These are phyloP conservation scores for Lecanicillium sp. DNA, from an alignment of 2,329 filamentous ascomycete species.

Conservation along the genomic window DNA sequence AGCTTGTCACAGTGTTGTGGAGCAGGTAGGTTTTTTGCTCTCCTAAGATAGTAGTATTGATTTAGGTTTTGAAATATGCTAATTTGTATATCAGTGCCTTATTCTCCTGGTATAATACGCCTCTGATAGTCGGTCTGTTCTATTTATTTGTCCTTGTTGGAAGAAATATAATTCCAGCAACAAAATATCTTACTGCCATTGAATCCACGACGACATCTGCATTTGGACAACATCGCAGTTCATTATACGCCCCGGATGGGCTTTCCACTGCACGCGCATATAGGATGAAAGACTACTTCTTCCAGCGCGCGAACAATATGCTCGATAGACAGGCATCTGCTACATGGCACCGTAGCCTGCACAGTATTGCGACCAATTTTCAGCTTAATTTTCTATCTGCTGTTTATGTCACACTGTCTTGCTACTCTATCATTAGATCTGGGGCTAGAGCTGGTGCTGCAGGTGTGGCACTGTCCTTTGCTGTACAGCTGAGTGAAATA, in stretches of 20 bases:
- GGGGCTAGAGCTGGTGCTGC: conserved; percentile 55
- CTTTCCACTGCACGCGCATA: conserved; percentile 64
- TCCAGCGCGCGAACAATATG: conserved; percentile 36
- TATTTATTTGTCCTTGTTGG: conserved; percentile 45
- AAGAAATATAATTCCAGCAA: conserved; percentile 50
- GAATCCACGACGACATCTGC: conserved; percentile 63
- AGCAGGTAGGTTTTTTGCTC: neutral
- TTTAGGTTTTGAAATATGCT: neutral
- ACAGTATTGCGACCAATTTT: conserved; percentile 63
- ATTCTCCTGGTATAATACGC: conserved; percentile 55
- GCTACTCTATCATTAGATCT: conserved; percentile 48
- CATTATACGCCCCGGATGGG: conserved; percentile 47
- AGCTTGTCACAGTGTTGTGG: neutral
- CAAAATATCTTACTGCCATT: conserved; percentile 60
- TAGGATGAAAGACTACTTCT: conserved; percentile 51
- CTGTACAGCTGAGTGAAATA: conserved; percentile 50
- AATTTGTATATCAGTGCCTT: conserved; percentile 19
- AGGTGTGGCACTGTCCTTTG: conserved; percentile 61
- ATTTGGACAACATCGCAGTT: conserved; percentile 64
- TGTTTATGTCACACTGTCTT: conserved; percentile 52
- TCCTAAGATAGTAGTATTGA: neutral
- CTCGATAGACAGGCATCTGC: conserved; percentile 52
- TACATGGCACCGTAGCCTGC: conserved; percentile 57
- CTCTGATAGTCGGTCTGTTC: conserved; percentile 48
- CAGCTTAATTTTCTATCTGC: conserved; percentile 57